Evolutionary conservation across 2,329 filamentous ascomycete genomes (phyloP), one percentile per base, ranked within the genome.

Genomic region (Monosporascus sp.): DNA sequence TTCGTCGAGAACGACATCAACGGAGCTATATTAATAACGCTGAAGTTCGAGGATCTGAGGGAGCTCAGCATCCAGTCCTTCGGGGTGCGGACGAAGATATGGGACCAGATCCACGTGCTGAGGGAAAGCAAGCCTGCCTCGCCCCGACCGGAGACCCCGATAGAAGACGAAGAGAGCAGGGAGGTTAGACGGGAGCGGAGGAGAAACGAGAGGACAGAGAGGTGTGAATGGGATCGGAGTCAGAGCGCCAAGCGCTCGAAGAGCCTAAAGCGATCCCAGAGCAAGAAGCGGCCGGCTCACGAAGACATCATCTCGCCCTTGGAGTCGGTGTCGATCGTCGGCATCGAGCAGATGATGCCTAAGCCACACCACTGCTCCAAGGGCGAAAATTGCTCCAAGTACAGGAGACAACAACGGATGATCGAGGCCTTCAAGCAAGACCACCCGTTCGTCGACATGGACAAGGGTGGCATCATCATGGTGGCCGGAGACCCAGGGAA

Each of bases 1-100:
- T 97, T 99, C 64, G 80, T 92, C 56, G 82, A 88, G 63, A 95
- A 99, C 69, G 93, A 99, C 66, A 97, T 99, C 68, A 90, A 87
- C 25, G 93, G 93, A 15, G 80, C 84, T 5, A 89, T 97, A 52
- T 75, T 97, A 20, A 84, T 96, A 50, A 91, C 93, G n/a, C 75
- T 99, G 44, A 91, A 96, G 66, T 92, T 93, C 61, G 90, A 96
- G 58, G 92, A 94, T 63, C 74, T 94, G 52, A 87, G 87, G 68
- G 89, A 94, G 70, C 79, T 94, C 18, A 85, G 86, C 59, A 93
- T 94, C 52, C 78, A 81, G 55, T 93, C 89, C 1, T 93, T 94
- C 65, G 89, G 89, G 44, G 87, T 92, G 61, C 79, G 89, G 55
- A 90, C 88, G 60, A 85, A 84, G 63, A 75, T 93, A 15, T 94